These are phyloP conservation scores for Huiozyma naganishii DNA, from an alignment of 805 yeast species.

Conservation along the genomic window DNA sequence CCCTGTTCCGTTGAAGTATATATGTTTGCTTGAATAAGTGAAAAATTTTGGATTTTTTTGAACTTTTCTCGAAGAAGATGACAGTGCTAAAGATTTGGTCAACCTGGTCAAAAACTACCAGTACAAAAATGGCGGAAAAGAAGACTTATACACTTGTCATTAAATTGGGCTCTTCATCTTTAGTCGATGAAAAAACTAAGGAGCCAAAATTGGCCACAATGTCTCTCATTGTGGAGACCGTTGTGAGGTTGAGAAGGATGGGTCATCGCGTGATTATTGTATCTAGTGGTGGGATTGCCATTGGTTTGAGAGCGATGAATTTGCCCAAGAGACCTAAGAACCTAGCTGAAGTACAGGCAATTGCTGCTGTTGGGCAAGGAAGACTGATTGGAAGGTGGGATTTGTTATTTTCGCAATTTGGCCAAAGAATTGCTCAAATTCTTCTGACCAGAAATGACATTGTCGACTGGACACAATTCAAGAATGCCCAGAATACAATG, in stretches of 20 bases:
- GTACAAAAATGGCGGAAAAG: neutral
- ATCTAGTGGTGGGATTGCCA: slow-evolving; percentile 94
- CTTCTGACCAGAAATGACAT: slow-evolving; percentile 89
- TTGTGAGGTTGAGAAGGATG: slow-evolving; percentile 65
- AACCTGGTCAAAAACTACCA: too few relatives aligned
- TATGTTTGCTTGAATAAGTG: too few relatives aligned
- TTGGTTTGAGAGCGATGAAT: slow-evolving; percentile 74
- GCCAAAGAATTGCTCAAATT: slow-evolving; percentile 87
- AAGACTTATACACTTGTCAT: slow-evolving; percentile 40
- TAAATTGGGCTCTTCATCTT: slow-evolving; percentile 75
- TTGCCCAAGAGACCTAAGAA: slow-evolving; percentile 60
- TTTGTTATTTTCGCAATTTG: slow-evolving; percentile 68
- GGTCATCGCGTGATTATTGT: slow-evolving; percentile 87
- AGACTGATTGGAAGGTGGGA: slow-evolving; percentile 88
- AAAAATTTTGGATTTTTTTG: too few relatives aligned
- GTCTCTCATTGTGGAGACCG: slow-evolving; percentile 84
- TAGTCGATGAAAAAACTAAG: slow-evolving; percentile 81
- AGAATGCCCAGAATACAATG: slow-evolving; percentile 85
- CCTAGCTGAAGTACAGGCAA: slow-evolving; percentile 76
- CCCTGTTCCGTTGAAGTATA: too few relatives aligned
- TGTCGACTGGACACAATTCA: slow-evolving; percentile 79
- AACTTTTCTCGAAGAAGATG: too few relatives aligned
- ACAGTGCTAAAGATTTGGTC: too few relatives aligned
- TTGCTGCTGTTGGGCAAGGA: slow-evolving; percentile 96
- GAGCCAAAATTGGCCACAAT: slow-evolving; percentile 88